These are phyloP conservation scores for Ruellia speciosa DNA, from an alignment of 305 asterid genomes.

Conservation along the genomic window DNA sequence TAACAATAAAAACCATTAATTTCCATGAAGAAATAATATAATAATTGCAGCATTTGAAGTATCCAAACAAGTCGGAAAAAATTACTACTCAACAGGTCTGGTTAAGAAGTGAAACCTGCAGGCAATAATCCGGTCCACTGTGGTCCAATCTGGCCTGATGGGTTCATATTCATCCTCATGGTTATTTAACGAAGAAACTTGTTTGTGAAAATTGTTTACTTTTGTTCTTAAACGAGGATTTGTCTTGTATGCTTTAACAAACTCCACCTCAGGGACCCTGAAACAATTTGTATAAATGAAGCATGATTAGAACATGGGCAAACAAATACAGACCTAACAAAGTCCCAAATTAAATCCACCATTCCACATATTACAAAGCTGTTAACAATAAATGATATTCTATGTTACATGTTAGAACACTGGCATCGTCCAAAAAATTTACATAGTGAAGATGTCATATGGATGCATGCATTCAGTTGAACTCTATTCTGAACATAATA, in stretches of 20 bases:
- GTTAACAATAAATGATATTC: background rate
- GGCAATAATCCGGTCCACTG: conserved; percentile 80
- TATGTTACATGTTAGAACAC: background rate
- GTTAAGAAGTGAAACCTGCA: conserved; percentile 49
- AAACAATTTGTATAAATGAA: conserved; percentile 24
- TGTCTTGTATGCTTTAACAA: conserved; percentile 74
- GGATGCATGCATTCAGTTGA: conserved; percentile 10
- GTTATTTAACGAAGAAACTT: conserved; percentile 56
- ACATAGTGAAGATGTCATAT: background rate
- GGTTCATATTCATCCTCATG: conserved; percentile 74
- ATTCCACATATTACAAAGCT: background rate
- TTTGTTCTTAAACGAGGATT: conserved; percentile 80
- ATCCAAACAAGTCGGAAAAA: conserved; percentile 6
- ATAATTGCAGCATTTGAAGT: background rate
- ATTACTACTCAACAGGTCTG: conserved; percentile 8
- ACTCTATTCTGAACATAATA: conserved; percentile 16
- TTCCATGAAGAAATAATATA: too few species aligned
- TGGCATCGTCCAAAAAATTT: too few species aligned
- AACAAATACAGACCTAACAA: conserved; percentile 7
- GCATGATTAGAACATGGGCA: conserved; percentile 18
- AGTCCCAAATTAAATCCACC: background rate
- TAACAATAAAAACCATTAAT: conserved; percentile 10
- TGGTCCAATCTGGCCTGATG: conserved; percentile 91
- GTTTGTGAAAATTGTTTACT: conserved; percentile 77
- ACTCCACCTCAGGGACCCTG: conserved; percentile 94